Conservation (phyloP, 2,329 filamentous ascomycete genomes). For the Alternaria sp. region DNA sequence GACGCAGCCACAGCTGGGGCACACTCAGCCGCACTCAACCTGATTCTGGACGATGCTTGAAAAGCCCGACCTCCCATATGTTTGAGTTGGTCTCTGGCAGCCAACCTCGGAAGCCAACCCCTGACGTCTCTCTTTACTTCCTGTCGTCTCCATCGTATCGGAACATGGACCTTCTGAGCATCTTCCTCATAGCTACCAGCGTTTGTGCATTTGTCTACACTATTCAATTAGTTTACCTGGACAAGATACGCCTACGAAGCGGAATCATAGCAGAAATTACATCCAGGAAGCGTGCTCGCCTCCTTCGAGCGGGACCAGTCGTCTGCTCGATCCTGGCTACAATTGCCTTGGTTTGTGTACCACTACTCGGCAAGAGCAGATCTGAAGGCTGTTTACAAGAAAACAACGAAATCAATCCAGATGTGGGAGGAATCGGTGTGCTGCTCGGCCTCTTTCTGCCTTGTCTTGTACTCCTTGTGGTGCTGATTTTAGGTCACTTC, state of each 20-base stretch:
- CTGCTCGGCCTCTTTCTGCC: background rate
- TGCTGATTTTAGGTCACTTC: background rate
- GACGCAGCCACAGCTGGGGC: background rate
- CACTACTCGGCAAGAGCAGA: fast-evolving
- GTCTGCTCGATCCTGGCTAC: background rate
- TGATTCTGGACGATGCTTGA: fast-evolving
- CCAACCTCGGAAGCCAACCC: background rate
- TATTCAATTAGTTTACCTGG: fast-evolving
- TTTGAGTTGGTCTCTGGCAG: background rate
- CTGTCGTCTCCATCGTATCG: background rate
- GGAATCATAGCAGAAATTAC: fast-evolving
- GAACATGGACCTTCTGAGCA: background rate
- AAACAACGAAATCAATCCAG: background rate
- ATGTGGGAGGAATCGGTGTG: background rate
- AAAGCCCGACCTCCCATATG: background rate
- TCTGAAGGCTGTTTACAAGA: background rate
- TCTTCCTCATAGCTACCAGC: background rate
- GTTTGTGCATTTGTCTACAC: background rate
- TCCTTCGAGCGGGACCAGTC: background rate
- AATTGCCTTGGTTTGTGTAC: background rate
- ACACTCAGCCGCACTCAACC: background rate
- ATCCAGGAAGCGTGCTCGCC: background rate
- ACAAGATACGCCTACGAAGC: fast-evolving
- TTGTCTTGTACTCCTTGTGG: background rate
- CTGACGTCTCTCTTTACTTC: background rate